phyloP scores from a whole-genome alignment of 305 asterid species.

The Fraxinus floribunda region DNA sequence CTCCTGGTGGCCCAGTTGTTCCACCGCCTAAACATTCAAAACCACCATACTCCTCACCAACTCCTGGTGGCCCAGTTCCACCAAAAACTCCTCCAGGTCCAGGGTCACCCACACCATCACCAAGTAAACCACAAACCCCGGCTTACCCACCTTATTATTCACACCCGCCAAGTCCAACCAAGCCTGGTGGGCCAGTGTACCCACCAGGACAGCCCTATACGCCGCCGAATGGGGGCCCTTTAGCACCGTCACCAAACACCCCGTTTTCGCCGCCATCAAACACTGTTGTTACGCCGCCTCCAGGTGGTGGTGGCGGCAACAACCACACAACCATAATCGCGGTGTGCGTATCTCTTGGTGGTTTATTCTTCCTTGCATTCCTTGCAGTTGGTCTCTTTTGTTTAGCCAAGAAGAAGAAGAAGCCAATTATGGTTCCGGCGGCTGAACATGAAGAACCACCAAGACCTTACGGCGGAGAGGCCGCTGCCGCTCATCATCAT shows the following conservation, averaged over 20 bases:
- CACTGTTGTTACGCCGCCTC: slow-evolving; percentile 25
- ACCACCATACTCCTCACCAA: slow-evolving; percentile 15
- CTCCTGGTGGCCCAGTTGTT: slow-evolving; percentile 8
- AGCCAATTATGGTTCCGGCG: slow-evolving; percentile 41
- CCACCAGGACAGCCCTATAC: slow-evolving; percentile 26
- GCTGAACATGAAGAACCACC: slow-evolving; percentile 23
- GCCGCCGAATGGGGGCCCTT: slow-evolving; percentile 28
- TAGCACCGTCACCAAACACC: slow-evolving; percentile 18
- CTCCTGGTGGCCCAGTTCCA: slow-evolving; percentile 6
- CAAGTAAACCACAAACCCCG: slow-evolving; percentile 12
- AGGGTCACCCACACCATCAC: slow-evolving; percentile 16
- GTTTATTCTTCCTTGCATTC: slow-evolving; percentile 54
- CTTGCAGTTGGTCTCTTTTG: slow-evolving; percentile 53
- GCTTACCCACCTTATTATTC: slow-evolving; percentile 30
- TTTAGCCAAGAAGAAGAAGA: slow-evolving; percentile 57
- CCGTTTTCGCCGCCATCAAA: slow-evolving; percentile 37
- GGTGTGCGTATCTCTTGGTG: slow-evolving; percentile 55
- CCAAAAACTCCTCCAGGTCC: slow-evolving; percentile 11
- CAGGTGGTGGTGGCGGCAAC: slow-evolving; percentile 31
- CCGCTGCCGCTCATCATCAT: slow-evolving; percentile 4
- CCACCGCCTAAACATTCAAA: background rate
- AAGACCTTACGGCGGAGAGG: slow-evolving; percentile 4
- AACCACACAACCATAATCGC: slow-evolving; percentile 52
- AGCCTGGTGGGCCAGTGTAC: slow-evolving; percentile 23
- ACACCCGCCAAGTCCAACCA: slow-evolving; percentile 15